phyloP scores from a whole-genome alignment of 2,329 filamentous ascomycete species.

The Clonostachys rhizophaga region DNA sequence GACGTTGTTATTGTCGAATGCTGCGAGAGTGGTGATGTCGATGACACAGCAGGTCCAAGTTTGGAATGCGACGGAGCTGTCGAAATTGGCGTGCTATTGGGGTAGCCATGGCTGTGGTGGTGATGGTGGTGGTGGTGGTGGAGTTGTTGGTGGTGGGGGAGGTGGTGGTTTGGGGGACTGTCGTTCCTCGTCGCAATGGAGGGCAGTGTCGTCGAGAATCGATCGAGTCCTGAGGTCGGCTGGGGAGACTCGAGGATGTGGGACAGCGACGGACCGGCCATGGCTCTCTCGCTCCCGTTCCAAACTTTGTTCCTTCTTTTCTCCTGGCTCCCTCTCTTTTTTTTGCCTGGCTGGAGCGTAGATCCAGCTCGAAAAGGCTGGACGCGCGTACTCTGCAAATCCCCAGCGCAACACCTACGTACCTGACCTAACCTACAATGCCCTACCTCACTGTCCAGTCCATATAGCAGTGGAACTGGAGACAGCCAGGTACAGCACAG shows the following conservation, averaged over 20 bases:
- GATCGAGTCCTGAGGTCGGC: conserved; percentile 7
- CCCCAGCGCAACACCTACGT: no score
- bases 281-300: conserved; percentile 5
- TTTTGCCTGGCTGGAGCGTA: neutral
- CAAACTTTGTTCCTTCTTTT: neutral
- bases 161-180: neutral
- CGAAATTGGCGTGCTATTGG: no score
- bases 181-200: neutral
- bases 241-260: conserved; percentile 21
- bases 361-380: neutral
- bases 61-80: no score
- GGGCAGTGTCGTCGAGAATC: neutral
- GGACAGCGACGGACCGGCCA: conserved; percentile 22
- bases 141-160: neutral
- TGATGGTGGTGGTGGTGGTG: neutral
- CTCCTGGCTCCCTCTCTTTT: no score
- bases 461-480: neutral
- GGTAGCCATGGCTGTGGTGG: neutral
- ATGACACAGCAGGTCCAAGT: no score
- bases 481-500: neutral
- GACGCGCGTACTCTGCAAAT: neutral
- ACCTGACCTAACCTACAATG: no score
- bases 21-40: no score
- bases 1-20: neutral
- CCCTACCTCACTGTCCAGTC: no score